Evolutionary conservation across 768 basidiomycete genomes (phyloP).

Genomic region (Boletus eberwhitei): DNA sequence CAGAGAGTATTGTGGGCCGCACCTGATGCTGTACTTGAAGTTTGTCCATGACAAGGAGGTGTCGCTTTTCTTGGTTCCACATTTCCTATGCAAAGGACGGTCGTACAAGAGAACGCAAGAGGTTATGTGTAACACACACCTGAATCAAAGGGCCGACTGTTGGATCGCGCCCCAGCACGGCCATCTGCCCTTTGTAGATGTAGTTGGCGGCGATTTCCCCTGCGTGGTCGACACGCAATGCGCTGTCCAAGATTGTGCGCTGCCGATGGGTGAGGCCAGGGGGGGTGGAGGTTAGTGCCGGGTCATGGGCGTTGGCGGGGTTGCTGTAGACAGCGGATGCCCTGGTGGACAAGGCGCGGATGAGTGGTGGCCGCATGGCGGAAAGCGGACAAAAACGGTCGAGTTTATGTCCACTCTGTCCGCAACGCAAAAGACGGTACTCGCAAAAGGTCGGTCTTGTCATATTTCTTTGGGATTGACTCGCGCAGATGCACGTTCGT

Average conservation of each 20-base stretch:
- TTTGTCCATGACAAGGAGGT: constrained; percentile 81
- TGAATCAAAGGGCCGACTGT: constrained; percentile 65
- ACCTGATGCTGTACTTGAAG: constrained; percentile 79
- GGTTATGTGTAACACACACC: constrained; percentile 39
- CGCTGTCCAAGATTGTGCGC: constrained; percentile 52
- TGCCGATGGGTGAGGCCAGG: constrained; percentile 46
- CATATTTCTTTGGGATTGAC: neutral
- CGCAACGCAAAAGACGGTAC: constrained; percentile 29
- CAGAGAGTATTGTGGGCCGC: constrained; percentile 79
- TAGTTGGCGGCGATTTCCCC: constrained; percentile 95
- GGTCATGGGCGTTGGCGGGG: constrained; percentile 31
- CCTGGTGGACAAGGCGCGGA: constrained; percentile 22
- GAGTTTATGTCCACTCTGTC: constrained; percentile 25
- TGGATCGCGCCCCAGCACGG: constrained; percentile 61
- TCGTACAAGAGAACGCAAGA: constrained; percentile 1
- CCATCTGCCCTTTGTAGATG: constrained; percentile 88
- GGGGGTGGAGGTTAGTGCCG: constrained; percentile 56
- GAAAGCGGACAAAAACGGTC: constrained; percentile 2
- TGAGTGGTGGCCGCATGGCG: constrained; percentile 15
- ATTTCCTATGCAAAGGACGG: constrained; percentile 64
- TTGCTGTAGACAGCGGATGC: constrained; percentile 52
- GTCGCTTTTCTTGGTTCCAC: constrained; percentile 97
- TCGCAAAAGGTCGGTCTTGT: constrained; percentile 37
- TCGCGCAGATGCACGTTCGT: neutral
- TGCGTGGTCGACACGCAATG: constrained; percentile 90